Evolutionary conservation across 495 filamentous ascomycete genomes (phyloP).

Genomic region (Aspergillus avenaceus): DNA sequence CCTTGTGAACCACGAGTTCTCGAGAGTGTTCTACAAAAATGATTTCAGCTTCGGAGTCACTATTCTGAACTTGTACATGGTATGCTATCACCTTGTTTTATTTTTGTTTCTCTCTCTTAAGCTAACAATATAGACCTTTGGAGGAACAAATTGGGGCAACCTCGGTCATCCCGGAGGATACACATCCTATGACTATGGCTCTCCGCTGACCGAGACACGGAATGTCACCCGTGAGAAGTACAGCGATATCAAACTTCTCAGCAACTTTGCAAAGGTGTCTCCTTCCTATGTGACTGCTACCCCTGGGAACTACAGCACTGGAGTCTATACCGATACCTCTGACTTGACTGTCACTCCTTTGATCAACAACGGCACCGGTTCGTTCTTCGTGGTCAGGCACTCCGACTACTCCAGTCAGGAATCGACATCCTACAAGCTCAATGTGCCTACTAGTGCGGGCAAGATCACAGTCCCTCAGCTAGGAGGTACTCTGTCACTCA

Average conservation of each 20-base stretch:
- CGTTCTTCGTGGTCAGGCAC: slow-evolving; percentile 66
- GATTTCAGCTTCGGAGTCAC: slow-evolving; percentile 58
- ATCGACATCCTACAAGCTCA: slow-evolving; percentile 59
- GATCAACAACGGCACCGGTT: slow-evolving; percentile 47
- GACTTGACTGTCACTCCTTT: slow-evolving; percentile 57
- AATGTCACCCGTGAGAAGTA: slow-evolving; percentile 70
- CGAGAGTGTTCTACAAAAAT: slow-evolving; percentile 80
- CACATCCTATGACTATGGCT: slow-evolving; percentile 71
- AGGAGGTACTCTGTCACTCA: slow-evolving; percentile 56
- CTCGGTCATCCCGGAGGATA: slow-evolving; percentile 69
- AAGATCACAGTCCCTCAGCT: slow-evolving; percentile 59
- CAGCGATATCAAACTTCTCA: slow-evolving; percentile 70
- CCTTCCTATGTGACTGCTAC: slow-evolving; percentile 58
- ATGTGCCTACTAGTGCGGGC: slow-evolving; percentile 57
- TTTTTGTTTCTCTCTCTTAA: too few relatives aligned
- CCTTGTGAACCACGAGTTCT: slow-evolving; percentile 65
- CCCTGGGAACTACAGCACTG: slow-evolving; percentile 46
- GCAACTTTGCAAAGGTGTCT: slow-evolving; percentile 66
- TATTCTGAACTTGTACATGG: slow-evolving; percentile 69
- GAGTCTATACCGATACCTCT: slow-evolving; percentile 43
- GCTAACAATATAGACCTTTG: slow-evolving; percentile 47
- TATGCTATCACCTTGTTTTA: too few relatives aligned
- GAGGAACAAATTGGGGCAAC: slow-evolving; percentile 86
- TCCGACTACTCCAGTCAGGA: slow-evolving; percentile 51
- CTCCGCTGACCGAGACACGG: slow-evolving; percentile 64